Conservation (phyloP, 192 early-diverging fungal genomes). For the Allomyces arbusculus region DNA sequence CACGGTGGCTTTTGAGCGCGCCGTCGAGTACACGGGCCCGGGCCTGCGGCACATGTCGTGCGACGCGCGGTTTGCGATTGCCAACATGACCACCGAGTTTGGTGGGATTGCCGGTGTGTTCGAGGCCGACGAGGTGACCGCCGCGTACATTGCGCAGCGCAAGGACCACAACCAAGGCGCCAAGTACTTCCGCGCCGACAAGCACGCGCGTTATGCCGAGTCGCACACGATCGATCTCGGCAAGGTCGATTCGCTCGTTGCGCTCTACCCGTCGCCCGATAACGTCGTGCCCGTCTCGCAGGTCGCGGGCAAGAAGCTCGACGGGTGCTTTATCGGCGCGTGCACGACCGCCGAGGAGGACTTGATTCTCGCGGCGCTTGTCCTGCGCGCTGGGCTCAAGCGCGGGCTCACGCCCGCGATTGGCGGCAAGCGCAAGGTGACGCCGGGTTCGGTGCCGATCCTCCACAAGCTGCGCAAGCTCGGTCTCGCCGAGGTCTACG, state of each 20-base stretch:
- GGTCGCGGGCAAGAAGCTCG: conserved; percentile 37
- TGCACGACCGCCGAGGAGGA: conserved; percentile 70
- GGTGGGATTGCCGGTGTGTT: conserved; percentile 69
- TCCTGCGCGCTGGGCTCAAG: conserved; percentile 51
- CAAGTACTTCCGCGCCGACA: conserved; percentile 51
- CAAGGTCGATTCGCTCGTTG: conserved; percentile 44
- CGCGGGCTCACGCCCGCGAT: conserved; percentile 38
- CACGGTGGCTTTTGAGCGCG: conserved; percentile 59
- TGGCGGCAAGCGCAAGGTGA: conserved; percentile 46
- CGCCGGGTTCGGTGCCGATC: conserved; percentile 56
- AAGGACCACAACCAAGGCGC: conserved; percentile 48
- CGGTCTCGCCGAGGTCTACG: conserved; percentile 51
- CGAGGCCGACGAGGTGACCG: conserved; percentile 51
- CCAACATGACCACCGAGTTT: conserved; percentile 74
- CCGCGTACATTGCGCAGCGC: conserved; percentile 50
- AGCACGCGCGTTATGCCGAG: conserved; percentile 58
- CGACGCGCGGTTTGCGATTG: conserved; percentile 59
- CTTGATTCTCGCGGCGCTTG: conserved; percentile 51
- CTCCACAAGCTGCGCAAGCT: conserved; percentile 53
- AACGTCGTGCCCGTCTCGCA: conserved; percentile 45
- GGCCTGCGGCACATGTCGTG: conserved; percentile 60
- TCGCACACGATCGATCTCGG: conserved; percentile 51
- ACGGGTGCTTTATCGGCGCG: conserved; percentile 63
- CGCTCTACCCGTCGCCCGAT: conserved; percentile 53
- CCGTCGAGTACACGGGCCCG: conserved; percentile 55